phyloP scores from a whole-genome alignment of 208 protist species.

The Trypanosoma platydactyli region DNA sequence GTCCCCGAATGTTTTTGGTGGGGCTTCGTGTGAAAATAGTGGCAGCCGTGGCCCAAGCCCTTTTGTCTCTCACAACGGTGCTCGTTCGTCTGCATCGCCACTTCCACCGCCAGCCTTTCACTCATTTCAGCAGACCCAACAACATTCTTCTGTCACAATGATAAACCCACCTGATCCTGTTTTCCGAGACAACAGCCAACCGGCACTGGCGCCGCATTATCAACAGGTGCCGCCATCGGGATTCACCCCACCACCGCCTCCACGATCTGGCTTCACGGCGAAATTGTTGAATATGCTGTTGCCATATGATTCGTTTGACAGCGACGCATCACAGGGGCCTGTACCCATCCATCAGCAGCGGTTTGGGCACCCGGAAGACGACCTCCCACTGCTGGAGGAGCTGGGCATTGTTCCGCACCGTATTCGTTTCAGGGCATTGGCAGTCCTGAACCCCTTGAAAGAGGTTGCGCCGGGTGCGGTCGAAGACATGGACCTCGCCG shows the following conservation, averaged over 20 bases:
- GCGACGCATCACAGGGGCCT: slow-evolving; percentile 1
- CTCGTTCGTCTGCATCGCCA: neutral
- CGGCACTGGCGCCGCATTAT: slow-evolving; percentile 1
- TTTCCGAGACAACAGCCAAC: slow-evolving; percentile 12
- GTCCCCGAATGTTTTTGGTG: slow-evolving; percentile 13
- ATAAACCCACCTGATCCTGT: slow-evolving; percentile 1
- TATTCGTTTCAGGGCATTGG: slow-evolving; percentile 56
- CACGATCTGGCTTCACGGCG: slow-evolving; percentile 16
- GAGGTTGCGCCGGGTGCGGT: slow-evolving; percentile 28
- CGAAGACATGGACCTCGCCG: slow-evolving; percentile 73
- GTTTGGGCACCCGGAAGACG: slow-evolving; percentile 81
- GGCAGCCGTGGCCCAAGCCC: slow-evolving; percentile 1
- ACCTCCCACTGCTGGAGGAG: slow-evolving; percentile 82
- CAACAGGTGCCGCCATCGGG: slow-evolving; percentile 3
- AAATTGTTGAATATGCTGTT: slow-evolving; percentile 24
- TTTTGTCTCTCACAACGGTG: neutral
- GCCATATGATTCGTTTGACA: slow-evolving; percentile 10
- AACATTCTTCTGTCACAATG: slow-evolving; percentile 6
- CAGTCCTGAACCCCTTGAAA: slow-evolving; percentile 74
- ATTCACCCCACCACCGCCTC: neutral
- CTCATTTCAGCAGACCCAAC: slow-evolving; percentile 1
- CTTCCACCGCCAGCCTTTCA: neutral
- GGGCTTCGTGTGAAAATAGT: slow-evolving; percentile 3
- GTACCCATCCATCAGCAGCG: slow-evolving; percentile 63
- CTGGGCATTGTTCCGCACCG: slow-evolving; percentile 65